phyloP scores from a whole-genome alignment of 805 yeast genomes.

The Zygoascus bituminiphila region DNA sequence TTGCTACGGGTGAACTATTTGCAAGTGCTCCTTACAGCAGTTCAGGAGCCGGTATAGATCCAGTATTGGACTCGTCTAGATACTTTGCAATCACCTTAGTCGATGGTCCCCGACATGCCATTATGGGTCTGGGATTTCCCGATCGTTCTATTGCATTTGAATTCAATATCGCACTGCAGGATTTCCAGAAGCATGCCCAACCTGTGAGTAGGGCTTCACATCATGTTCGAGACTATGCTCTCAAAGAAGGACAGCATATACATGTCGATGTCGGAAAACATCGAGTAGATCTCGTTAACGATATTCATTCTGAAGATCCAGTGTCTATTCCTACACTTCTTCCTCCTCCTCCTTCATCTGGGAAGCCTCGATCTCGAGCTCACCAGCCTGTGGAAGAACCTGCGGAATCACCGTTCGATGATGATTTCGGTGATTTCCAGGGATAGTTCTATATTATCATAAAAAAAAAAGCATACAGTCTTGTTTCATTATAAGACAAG shows the following conservation, averaged over 20 bases:
- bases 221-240: slow-evolving; percentile 18
- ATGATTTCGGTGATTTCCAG: slow-evolving; percentile 32
- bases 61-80: slow-evolving; percentile 28
- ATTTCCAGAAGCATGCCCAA: slow-evolving; percentile 21
- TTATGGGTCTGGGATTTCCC: slow-evolving; percentile 35
- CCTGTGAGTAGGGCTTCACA: not conserved
- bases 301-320: not conserved
- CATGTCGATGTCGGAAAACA: slow-evolving; percentile 17
- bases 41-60: slow-evolving; percentile 27
- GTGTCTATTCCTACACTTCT: slow-evolving; percentile 17
- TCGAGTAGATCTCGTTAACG: not conserved
- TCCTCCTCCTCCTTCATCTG: slow-evolving; percentile 24
- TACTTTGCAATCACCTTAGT: slow-evolving; percentile 32
- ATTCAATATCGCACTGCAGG: slow-evolving; percentile 33
- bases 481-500: too few species aligned
- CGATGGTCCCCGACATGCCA: slow-evolving; percentile 29
- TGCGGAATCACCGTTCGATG: slow-evolving; percentile 18
- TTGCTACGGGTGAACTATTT: slow-evolving; percentile 26
- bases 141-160: slow-evolving; percentile 30
- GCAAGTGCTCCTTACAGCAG: slow-evolving; percentile 31
- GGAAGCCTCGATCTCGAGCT: slow-evolving; percentile 6
- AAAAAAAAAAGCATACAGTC: too few species aligned
- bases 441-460: too few species aligned
- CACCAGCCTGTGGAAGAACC: not conserved
- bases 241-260: slow-evolving; percentile 22